Evolutionary conservation across 2,329 filamentous ascomycete genomes (phyloP), one percentile per base, ranked within the genome.

Genomic region (Botryotinia narcissicola): DNA sequence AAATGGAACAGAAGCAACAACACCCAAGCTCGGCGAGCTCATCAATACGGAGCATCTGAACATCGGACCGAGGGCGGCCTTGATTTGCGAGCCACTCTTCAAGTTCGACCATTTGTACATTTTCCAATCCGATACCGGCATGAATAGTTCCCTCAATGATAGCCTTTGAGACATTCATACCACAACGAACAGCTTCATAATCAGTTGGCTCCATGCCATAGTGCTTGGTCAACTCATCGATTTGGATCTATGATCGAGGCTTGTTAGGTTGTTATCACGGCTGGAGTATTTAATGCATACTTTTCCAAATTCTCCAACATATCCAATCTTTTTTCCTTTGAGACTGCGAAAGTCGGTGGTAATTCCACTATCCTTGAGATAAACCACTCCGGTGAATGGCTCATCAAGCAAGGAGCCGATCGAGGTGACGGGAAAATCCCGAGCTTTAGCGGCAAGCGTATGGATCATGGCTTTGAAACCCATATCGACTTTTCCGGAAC

Each of bases 401-500:
- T 94, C 92, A 76, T 94, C 92, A 70, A 94, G 89, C 4, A 94
- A 87, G 44, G 90, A 93, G 57, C 91, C 92, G 68, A 94, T 88
- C 14, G 92, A 93, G 32, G 87, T 84, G 69, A 94, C 89, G 0
- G 92, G 92, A 81, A 93, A 94, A 83, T 87, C 84, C 75, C 92
- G 91, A 57, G 92, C 92, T 83, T 93, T 93, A 80, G 92, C 92
- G 73, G 91, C 92, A 74, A 94, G 87, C 14, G 92, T 94, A 80
- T 94, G 92, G 77, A 94, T 94, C 92, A 94, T 94, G 76, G 92
- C 92, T 83, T 94, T 94, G 87, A 93, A 93, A 62, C 92, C 92
- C 79, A 94, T 88, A 80, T 94, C 91, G 68, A 93, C 90, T 80
- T 93, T 93, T 75, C 89, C 90, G 72, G 87, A 90, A 74, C 92